Conservation (phyloP, 805 yeast genomes). For the Maudiozyma saulgeensis region DNA sequence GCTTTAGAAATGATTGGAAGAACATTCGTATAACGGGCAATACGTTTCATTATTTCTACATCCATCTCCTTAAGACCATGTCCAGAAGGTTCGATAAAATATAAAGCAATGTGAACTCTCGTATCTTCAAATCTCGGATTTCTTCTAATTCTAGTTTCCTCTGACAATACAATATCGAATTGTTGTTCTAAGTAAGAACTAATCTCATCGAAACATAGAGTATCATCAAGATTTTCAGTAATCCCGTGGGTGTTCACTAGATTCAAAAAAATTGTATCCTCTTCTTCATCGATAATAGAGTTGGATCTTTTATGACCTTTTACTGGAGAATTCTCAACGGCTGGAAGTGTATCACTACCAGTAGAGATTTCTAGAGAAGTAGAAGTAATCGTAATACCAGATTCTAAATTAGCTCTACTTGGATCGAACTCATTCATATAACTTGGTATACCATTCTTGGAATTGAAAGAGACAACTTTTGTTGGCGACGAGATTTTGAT, state of each 20-base stretch:
- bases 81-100: slow-evolving; percentile 67
- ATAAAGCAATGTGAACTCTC: slow-evolving; percentile 63
- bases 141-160: slow-evolving; percentile 79
- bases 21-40: slow-evolving; percentile 65
- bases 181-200: slow-evolving; percentile 63
- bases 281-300: slow-evolving; percentile 10
- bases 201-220: slow-evolving; percentile 56
- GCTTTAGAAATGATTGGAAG: slow-evolving; percentile 64
- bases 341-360: slow-evolving; percentile 5
- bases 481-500: slow-evolving; percentile 25
- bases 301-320: neutral
- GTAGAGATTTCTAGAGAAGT: slow-evolving; percentile 27
- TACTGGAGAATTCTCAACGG: neutral
- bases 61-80: slow-evolving; percentile 73
- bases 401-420: slow-evolving; percentile 48
- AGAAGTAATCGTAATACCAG: slow-evolving; percentile 63
- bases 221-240: slow-evolving; percentile 69
- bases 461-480: slow-evolving; percentile 44
- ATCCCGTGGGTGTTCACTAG: slow-evolving; percentile 68
- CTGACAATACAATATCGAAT: slow-evolving; percentile 69
- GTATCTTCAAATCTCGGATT: slow-evolving; percentile 75
- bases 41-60: slow-evolving; percentile 57
- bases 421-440: slow-evolving; percentile 57
- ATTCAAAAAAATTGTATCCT: slow-evolving; percentile 43
- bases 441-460: slow-evolving; percentile 51